These are phyloP conservation scores for Dysphania ambrosioides DNA, from an alignment of 148 eudicot species.

Conservation along the genomic window DNA sequence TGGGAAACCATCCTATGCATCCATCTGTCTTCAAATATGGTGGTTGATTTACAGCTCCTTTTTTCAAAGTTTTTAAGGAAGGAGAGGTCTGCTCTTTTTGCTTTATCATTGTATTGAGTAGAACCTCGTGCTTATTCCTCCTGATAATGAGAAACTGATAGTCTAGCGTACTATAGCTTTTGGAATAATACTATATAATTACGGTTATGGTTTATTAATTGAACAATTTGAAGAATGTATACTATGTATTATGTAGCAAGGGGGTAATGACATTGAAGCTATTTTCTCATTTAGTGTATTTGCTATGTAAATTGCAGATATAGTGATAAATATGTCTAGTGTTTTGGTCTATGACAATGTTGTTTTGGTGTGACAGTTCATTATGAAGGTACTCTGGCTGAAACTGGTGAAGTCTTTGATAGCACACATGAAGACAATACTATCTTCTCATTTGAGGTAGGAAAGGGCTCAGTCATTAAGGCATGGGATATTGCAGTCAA, in stretches of 20 bases:
- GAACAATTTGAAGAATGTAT: not conserved
- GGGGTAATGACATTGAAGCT: not conserved
- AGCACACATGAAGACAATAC: slow-evolving; percentile 95
- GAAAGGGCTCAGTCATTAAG: slow-evolving; percentile 84
- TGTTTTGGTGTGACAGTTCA: slow-evolving; percentile 49
- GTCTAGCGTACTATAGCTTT: not conserved
- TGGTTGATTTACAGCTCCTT: not conserved
- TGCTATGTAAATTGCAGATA: not conserved
- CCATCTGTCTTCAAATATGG: not conserved
- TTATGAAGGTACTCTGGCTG: slow-evolving; percentile 85
- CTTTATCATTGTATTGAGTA: not conserved
- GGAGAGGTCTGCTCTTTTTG: too few species aligned
- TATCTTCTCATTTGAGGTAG: slow-evolving; percentile 83
- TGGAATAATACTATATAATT: not conserved
- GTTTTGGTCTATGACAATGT: not conserved
- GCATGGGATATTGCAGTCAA: slow-evolving; percentile 91
- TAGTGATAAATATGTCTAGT: not conserved
- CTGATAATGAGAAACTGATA: not conserved
- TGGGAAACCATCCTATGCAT: not conserved
- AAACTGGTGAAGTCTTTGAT: slow-evolving; percentile 91
- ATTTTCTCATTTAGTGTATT: not conserved
- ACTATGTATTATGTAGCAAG: not conserved
- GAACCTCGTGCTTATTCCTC: not conserved
- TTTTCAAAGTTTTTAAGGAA: too few species aligned
- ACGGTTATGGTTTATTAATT: not conserved